Evolutionary conservation across 1,284 basidiomycete genomes (phyloP).

Genomic region (Gymnopus androsaceus): DNA sequence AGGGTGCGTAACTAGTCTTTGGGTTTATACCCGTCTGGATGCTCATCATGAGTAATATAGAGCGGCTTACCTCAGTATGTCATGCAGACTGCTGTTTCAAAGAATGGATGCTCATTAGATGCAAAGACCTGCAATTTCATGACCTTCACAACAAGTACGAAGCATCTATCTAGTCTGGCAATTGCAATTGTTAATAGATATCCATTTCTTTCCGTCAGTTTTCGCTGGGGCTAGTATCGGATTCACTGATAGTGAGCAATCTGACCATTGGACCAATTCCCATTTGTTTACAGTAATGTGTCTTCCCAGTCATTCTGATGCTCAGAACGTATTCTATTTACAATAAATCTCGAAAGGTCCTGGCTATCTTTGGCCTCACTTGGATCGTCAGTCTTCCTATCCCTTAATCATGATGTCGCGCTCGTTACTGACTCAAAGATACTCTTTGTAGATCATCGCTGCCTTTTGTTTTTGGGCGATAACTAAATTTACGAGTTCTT

Average conservation of each 20-base stretch:
- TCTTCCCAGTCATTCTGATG: slow-evolving; percentile 21
- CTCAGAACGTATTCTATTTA: slow-evolving; percentile 24
- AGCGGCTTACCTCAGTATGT: neutral
- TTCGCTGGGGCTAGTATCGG: slow-evolving; percentile 16
- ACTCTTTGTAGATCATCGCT: neutral
- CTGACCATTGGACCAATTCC: neutral
- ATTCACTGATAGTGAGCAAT: slow-evolving; percentile 17
- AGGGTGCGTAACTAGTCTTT: neutral
- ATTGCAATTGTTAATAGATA: neutral
- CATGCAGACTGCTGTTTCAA: neutral
- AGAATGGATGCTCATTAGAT: neutral
- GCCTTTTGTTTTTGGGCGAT: neutral
- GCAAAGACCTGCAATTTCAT: neutral
- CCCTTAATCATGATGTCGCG: neutral
- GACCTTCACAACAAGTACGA: neutral
- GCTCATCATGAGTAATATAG: neutral
- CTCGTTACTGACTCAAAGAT: neutral
- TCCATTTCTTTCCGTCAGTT: slow-evolving; percentile 1
- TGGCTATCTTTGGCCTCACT: slow-evolving; percentile 19
- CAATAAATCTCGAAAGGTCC: slow-evolving; percentile 19
- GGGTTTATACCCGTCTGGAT: neutral
- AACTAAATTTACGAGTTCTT: neutral
- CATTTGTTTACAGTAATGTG: neutral
- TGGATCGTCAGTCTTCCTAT: slow-evolving; percentile 19
- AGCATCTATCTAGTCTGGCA: no score